These are phyloP conservation scores for Zoysia japonica DNA, from an alignment of 176 grass and related monocot species.

Conservation along the genomic window DNA sequence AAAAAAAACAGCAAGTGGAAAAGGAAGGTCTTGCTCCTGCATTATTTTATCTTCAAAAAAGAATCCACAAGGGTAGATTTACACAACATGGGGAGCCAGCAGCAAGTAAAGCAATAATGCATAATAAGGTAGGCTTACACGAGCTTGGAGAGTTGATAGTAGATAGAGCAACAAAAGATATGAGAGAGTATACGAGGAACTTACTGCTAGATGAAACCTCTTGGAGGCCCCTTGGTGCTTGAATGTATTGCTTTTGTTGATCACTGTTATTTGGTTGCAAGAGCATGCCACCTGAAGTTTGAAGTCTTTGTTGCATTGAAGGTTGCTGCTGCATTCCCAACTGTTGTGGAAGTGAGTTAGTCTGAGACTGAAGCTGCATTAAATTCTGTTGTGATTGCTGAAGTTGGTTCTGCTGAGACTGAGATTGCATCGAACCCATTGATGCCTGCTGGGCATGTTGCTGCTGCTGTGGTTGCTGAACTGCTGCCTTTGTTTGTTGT, in stretches of 20 bases:
- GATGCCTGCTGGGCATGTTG: conserved; percentile 65
- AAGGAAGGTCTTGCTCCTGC: not conserved
- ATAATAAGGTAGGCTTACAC: not conserved
- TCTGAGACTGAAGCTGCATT: conserved; percentile 67
- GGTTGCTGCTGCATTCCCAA: conserved; percentile 60
- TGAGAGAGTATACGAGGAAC: conserved; percentile 30
- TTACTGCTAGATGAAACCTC: conserved; percentile 95
- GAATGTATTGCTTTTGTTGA: conserved; percentile 77
- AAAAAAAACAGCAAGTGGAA: not conserved
- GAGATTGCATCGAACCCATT: conserved; percentile 56
- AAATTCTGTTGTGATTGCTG: conserved; percentile 78
- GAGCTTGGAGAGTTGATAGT: not conserved
- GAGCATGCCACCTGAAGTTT: conserved; percentile 68
- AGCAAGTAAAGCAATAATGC: not conserved
- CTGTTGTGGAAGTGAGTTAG: conserved; percentile 60
- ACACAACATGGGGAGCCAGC: not conserved
- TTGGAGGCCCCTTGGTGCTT: conserved; percentile 55
- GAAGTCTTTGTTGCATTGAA: conserved; percentile 59
- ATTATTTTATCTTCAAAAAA: not conserved
- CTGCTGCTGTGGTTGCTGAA: conserved; percentile 65
- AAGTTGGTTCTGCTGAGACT: conserved; percentile 68
- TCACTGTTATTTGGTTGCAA: conserved; percentile 65
- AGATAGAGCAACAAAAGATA: not conserved
- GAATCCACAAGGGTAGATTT: not conserved
- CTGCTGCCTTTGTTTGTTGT: conserved; percentile 55